Evolutionary conservation across 176 grass and related monocot genomes (phyloP), one percentile per base, ranked within the genome.

Genomic region (Puccinellia tenuiflora): DNA sequence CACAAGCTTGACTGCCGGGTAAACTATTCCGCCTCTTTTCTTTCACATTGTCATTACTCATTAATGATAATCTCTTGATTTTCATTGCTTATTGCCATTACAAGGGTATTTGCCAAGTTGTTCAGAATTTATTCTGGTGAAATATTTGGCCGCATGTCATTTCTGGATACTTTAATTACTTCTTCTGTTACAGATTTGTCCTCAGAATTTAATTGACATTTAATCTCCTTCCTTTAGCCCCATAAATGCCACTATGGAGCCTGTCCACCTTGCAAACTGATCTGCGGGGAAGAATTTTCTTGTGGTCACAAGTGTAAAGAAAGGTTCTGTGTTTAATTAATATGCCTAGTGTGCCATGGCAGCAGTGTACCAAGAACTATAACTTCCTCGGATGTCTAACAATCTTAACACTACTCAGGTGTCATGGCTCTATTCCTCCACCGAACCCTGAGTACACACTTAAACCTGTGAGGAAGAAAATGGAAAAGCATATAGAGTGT

Each of bases 211-310:
- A 68, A 55, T 7, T 59, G 57, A 73, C 45, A 56, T 68, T 61
- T 78, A 33, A 68, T 63, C 77, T 87, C 78, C 68, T 90, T 88
- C 59, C 39, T 38, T 35, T 85, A 98, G 96, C 85, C 87, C 18
- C 96, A 98, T 83, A 98, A 98, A 86, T 95, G 96, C 88, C 96
- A 98, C 83, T 98, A 95, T 82, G 96, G 96, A 86, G 92, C 88
- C 47, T 98, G 96, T 79, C 96, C 92, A 64, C 96, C 96, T 81
- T 98, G 92, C 84, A 90, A 88, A 91, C 86, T 98, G 75, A 81
- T 81, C 64, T 98, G 96, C 1, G 86, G 89, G 38, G 96, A 95
- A 64, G 82, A 88, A 71, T 47, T 93, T 86, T 82, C 90, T 88
- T 98, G 96, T 89, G 92, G 92, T 8, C 96, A 98, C 86, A 91